A percentile compares a stretch with the other conserved stretches of the same genome.
Evolutionary conservation across 2,329 filamentous ascomycete genomes (phyloP).

Genomic region (Aspergillus spinulosporus): DNA sequence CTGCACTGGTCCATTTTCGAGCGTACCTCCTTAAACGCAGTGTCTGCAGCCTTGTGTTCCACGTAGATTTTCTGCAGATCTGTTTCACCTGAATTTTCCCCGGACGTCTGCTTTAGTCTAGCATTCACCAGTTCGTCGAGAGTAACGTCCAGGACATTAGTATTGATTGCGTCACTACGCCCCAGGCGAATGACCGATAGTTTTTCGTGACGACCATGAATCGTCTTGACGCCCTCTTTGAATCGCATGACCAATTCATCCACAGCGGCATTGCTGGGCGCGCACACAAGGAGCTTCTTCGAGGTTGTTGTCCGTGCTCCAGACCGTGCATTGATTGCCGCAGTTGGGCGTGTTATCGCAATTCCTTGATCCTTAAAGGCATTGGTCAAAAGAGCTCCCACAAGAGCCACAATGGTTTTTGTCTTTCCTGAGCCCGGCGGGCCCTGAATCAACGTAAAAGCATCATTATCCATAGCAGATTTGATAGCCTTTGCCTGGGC

Average conservation of each 20-base stretch:
- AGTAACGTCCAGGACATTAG: conserved; percentile 84
- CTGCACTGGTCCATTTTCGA: conserved; percentile 69
- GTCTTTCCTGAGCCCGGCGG: conserved; percentile 97
- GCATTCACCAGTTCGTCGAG: conserved; percentile 86
- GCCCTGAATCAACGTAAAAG: conserved; percentile 93
- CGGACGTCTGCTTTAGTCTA: conserved; percentile 57
- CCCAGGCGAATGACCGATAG: conserved; percentile 88
- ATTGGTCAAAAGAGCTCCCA: conserved; percentile 76
- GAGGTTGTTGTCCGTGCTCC: conserved; percentile 42
- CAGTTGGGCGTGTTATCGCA: conserved; percentile 47
- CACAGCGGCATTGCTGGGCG: conserved; percentile 97
- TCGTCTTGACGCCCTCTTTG: conserved; percentile 80
- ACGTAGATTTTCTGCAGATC: conserved; percentile 68
- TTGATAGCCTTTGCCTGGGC: conserved; percentile 91
- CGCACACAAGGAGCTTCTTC: conserved; percentile 93
- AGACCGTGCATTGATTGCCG: conserved; percentile 38
- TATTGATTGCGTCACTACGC: conserved; percentile 87
- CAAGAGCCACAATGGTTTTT: conserved; percentile 95
- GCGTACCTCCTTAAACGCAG: conserved; percentile 69
- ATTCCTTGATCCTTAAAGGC: conserved; percentile 54
- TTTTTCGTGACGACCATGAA: conserved; percentile 68
- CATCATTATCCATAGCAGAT: conserved; percentile 91
- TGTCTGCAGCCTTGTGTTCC: conserved; percentile 61
- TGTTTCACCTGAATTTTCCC: conserved; percentile 48
- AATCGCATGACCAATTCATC: conserved; percentile 93